A percentile compares a stretch with the other conserved stretches of the same genome.
phyloP scores from a whole-genome alignment of 805 yeast genomes.

The Vanderwaltozyma yarrowii region DNA sequence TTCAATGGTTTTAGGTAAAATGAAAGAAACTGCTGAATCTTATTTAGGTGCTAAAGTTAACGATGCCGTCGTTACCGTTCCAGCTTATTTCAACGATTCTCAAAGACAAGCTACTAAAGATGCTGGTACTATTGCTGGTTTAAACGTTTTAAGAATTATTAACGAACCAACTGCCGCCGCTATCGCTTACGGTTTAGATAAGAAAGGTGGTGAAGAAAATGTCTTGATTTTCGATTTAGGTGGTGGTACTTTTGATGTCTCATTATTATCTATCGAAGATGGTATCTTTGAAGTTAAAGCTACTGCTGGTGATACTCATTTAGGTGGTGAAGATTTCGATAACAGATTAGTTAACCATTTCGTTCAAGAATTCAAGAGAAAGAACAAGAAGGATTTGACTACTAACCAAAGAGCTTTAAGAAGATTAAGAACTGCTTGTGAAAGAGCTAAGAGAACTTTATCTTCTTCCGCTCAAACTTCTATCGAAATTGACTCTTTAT shows the following conservation, averaged over 20 bases:
- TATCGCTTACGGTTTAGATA: constrained; percentile 88
- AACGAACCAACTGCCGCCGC: constrained; percentile 97
- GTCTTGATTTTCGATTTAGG: constrained; percentile 92
- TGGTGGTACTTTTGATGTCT: constrained; percentile 99
- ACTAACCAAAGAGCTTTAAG: constrained; percentile 94
- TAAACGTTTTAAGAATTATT: constrained; percentile 86
- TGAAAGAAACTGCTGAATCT: constrained; percentile 91
- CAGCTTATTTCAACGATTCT: constrained; percentile 93
- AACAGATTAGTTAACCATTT: constrained; percentile 91
- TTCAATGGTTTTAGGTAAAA: constrained; percentile 83
- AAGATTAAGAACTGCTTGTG: constrained; percentile 44
- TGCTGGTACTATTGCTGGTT: constrained; percentile 91
- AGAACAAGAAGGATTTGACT: constrained; percentile 90
- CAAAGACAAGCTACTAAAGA: constrained; percentile 97
- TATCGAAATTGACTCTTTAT: constrained; percentile 90
- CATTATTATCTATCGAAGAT: constrained; percentile 84
- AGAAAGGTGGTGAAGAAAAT: constrained; percentile 66
- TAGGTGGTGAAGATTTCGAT: constrained; percentile 98
- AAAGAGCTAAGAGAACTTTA: constrained; percentile 94
- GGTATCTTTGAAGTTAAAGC: constrained; percentile 97
- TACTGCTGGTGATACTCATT: constrained; percentile 71
- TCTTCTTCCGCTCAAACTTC: constrained; percentile 97
- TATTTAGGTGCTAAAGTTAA: constrained; percentile 75
- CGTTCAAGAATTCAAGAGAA: constrained; percentile 93
- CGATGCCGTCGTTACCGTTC: constrained; percentile 92